Evolutionary conservation across 2,329 filamentous ascomycete genomes (phyloP).

Genomic region (Claviceps sorghi): DNA sequence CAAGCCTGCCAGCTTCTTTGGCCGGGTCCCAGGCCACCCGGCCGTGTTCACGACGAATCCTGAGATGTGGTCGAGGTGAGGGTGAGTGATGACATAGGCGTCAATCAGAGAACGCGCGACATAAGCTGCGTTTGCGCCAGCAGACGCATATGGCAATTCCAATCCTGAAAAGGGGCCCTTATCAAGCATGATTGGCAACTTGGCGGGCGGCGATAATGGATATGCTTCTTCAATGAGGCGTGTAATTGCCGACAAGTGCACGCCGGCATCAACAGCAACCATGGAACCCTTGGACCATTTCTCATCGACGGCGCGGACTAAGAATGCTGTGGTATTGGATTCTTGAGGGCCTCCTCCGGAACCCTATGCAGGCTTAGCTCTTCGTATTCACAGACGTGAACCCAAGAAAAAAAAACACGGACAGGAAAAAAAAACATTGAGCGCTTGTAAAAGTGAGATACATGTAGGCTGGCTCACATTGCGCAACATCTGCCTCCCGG

Average conservation of each 20-base stretch:
- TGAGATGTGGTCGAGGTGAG: slow-evolving; percentile 89
- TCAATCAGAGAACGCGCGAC: slow-evolving; percentile 69
- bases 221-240: slow-evolving; percentile 53
- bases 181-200: slow-evolving; percentile 37
- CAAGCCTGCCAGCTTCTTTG: slow-evolving; percentile 75
- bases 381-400: not conserved
- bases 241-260: slow-evolving; percentile 75
- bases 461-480: not conserved
- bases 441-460: not conserved
- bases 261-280: slow-evolving; percentile 86
- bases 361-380: slow-evolving; percentile 40
- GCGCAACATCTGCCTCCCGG: no score
- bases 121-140: slow-evolving; percentile 66
- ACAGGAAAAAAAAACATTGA: not conserved
- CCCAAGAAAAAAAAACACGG: not conserved
- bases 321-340: slow-evolving; percentile 75
- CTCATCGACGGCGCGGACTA: slow-evolving; percentile 67
- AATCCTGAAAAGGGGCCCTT: slow-evolving; percentile 70
- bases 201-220: slow-evolving; percentile 16
- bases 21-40: slow-evolving; percentile 61
- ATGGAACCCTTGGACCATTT: slow-evolving; percentile 73
- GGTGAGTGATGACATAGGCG: slow-evolving; percentile 85
- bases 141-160: slow-evolving; percentile 48
- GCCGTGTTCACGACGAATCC: slow-evolving; percentile 91
- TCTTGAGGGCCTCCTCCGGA: slow-evolving; percentile 81